phyloP scores from a whole-genome alignment of 192 early-diverging fungal species.

The Linnemannia exigua region DNA sequence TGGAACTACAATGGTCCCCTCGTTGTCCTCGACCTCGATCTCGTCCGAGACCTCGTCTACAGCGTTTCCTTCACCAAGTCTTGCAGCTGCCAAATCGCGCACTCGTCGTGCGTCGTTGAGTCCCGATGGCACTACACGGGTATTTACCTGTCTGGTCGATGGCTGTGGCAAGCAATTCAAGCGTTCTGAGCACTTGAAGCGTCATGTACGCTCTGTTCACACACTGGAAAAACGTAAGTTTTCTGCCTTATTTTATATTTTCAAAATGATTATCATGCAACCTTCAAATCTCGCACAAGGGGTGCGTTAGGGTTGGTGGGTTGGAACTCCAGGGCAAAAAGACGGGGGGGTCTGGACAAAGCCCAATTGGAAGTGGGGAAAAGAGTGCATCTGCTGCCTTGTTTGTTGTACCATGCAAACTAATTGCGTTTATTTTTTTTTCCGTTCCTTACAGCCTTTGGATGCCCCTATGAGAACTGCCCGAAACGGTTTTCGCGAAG shows the following conservation, averaged over 20 bases:
- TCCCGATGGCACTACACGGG: constrained; percentile 6
- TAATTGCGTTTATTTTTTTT: background rate
- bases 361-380: background rate
- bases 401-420: background rate
- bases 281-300: background rate
- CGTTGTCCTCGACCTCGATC: constrained; percentile 39
- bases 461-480: constrained; percentile 62
- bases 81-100: background rate
- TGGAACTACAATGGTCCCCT: constrained; percentile 26
- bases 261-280: background rate
- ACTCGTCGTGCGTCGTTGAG: constrained; percentile 36
- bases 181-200: constrained; percentile 70
- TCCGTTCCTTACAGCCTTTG: constrained; percentile 57
- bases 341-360: background rate
- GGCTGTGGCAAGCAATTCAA: constrained; percentile 67
- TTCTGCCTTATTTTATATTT: background rate
- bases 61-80: constrained; percentile 3
- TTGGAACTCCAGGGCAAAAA: background rate
- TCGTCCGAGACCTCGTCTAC: constrained; percentile 19
- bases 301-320: background rate
- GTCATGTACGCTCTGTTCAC: constrained; percentile 71
- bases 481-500: constrained; percentile 68
- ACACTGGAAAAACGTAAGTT: constrained; percentile 73
- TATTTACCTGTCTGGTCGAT: constrained; percentile 61
- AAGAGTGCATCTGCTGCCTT: background rate